These are phyloP conservation scores for Ambrosia hybrid DNA, from an alignment of 140 eudicot genomes.

Conservation along the genomic window DNA sequence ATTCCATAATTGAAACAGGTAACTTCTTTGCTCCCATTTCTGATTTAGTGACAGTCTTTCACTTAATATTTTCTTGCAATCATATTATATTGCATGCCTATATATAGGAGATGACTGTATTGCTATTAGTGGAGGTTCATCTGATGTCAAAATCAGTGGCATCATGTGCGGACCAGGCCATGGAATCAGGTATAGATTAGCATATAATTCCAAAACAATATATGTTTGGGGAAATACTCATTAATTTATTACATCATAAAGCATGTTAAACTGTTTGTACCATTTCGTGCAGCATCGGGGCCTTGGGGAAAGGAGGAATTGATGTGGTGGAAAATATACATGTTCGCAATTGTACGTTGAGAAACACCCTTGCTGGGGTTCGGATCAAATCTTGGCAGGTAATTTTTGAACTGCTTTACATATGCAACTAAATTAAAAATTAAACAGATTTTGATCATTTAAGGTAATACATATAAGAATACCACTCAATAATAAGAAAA, in stretches of 20 bases:
- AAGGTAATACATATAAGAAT: neutral
- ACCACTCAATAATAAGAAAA: neutral
- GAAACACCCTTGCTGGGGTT: constrained; percentile 52
- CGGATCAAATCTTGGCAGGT: constrained; percentile 72
- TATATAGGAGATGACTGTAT: constrained; percentile 68
- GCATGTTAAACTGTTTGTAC: constrained; percentile 1
- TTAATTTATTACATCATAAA: neutral
- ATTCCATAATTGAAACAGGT: constrained; percentile 70
- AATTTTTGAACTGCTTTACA: neutral
- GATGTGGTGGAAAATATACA: constrained; percentile 62
- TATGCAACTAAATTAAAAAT: neutral
- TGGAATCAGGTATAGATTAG: constrained; percentile 56
- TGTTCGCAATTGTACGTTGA: constrained; percentile 59
- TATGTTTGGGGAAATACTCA: neutral
- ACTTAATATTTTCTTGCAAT: no score
- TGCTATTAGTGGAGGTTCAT: constrained; percentile 68
- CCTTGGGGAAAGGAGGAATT: constrained; percentile 55
- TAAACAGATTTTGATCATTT: no score
- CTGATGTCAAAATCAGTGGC: constrained; percentile 46
- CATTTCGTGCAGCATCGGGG: constrained; percentile 50
- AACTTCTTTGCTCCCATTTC: neutral
- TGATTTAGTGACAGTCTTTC: no score
- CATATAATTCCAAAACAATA: neutral
- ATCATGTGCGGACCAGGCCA: constrained; percentile 75
- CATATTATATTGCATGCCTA: no score